A percentile compares a stretch with the other conserved stretches of the same genome.
These are phyloP conservation scores for Phytophthora tubulina DNA, from an alignment of 352 stramenopile species.

Conservation along the genomic window DNA sequence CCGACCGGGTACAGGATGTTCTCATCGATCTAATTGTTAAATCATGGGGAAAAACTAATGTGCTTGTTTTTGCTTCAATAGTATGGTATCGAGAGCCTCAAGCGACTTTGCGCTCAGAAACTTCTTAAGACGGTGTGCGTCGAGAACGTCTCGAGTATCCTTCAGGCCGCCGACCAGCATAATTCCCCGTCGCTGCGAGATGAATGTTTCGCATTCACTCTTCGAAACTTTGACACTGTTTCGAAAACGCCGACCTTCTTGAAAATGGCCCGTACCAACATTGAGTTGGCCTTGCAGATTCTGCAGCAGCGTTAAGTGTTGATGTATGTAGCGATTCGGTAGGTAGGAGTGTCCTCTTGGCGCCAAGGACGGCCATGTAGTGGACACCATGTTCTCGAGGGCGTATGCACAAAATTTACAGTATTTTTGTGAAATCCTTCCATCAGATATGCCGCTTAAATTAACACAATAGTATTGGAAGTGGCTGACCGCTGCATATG, in stretches of 20 bases:
- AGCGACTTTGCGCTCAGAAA: slow-evolving; percentile 94
- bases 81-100: slow-evolving; percentile 89
- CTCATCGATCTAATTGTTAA: background rate
- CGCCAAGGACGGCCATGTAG: slow-evolving; percentile 11
- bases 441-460: no score
- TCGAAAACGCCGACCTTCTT: slow-evolving; percentile 97
- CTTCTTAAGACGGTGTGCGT: slow-evolving; percentile 95
- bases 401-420: background rate
- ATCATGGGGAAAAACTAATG: background rate
- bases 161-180: slow-evolving; percentile 96
- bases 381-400: background rate
- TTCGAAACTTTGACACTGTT: slow-evolving; percentile 97
- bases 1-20: slow-evolving; percentile 70
- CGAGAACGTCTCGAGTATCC: slow-evolving; percentile 96
- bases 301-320: slow-evolving; percentile 78
- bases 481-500: no score
- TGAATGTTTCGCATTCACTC: slow-evolving; percentile 97
- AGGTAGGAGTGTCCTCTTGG: slow-evolving; percentile 20
- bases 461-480: no score
- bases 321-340: background rate
- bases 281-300: slow-evolving; percentile 98
- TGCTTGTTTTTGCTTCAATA: slow-evolving; percentile 29
- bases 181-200: slow-evolving; percentile 92
- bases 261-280: slow-evolving; percentile 98
- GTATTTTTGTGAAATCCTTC: no score